A percentile compares a stretch with the other conserved stretches of the same genome.
These are phyloP conservation scores for Aegilops tauschii DNA, from an alignment of 176 grass and related monocot species.

Conservation along the genomic window DNA sequence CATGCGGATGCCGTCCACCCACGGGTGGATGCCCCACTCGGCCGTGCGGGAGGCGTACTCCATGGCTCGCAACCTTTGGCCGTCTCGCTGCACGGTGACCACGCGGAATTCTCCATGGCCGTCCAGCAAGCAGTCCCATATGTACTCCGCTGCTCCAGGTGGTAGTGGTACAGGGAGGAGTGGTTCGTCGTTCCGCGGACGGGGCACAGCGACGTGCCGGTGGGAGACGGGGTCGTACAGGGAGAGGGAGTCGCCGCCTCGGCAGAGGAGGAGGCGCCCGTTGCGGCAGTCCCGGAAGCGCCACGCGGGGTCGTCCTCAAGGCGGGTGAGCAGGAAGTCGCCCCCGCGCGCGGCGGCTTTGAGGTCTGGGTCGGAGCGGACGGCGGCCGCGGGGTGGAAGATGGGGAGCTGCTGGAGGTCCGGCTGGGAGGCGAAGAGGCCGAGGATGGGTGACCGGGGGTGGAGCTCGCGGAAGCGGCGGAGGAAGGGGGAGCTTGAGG, in stretches of 20 bases:
- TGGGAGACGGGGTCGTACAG: constrained; percentile 7
- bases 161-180: neutral
- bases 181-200: neutral
- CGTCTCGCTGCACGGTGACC: constrained; percentile 16
- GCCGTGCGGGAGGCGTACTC: neutral
- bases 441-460: neutral
- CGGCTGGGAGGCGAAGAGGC: neutral
- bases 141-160: neutral
- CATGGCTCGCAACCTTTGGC: neutral
- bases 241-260: neutral
- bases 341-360: neutral
- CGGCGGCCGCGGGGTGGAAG: neutral
- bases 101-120: constrained; percentile 15
- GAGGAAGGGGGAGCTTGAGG: neutral
- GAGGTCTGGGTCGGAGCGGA: neutral
- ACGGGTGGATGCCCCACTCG: constrained; percentile 6
- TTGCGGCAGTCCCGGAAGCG: neutral
- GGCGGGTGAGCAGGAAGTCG: neutral
- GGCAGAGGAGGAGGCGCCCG: neutral
- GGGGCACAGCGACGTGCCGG: neutral
- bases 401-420: neutral
- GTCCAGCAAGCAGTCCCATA: constrained; percentile 10
- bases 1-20: neutral
- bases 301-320: neutral
- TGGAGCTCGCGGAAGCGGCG: neutral